Evolutionary conservation across 164 flowering plant genomes (phyloP), one percentile per base, ranked within the genome.

Genomic region (Nymphaea thermarum): DNA sequence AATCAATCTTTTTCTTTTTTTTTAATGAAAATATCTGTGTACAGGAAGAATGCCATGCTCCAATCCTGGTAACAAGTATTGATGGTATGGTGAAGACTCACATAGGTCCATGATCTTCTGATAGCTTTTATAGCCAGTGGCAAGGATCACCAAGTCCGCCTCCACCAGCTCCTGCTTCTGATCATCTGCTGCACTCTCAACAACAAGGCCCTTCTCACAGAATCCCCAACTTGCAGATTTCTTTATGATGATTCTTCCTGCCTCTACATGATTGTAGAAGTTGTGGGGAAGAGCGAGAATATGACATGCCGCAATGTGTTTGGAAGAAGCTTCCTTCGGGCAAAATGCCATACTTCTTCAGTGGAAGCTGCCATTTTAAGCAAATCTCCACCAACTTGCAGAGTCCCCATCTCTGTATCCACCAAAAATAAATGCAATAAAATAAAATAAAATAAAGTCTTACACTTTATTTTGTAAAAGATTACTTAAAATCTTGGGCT

Each of bases 91-190:
- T 7, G 65, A 44, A 4, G 82, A 82, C 0, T 25, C 4, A 73
- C 80, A 84, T 10, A 81, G 67, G 68, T 72, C 66, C 62, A 71
- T 69, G 61, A 84, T 67, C 80, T 84, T 84, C 36, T 80, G 66
- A 10, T 84, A 80, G 44, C 78, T 68, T 62, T 64, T 80, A 68
- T 53, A 84, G 4, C 86, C 83, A 4, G 85, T 84, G 4, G 85
- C 87, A 42, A 84, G 71, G 36, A 84, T 77, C 45, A 84, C 80
- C 3, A 77, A 5, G 47, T 84, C 84, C 3, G 84, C 67, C 17
- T 69, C 51, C 5, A 78, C 2, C 65, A 71, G 65, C 4, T 42
- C 68, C 12, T 7, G 66, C n/a, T 73, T 76, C 5, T 67, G 66
- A 15, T 74, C 68, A 0, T 5, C 11, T 5, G 53, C 53, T 45